Evolutionary conservation across 768 basidiomycete genomes (phyloP).

Genomic region (Tylopilus plumbeoviolaceoides): DNA sequence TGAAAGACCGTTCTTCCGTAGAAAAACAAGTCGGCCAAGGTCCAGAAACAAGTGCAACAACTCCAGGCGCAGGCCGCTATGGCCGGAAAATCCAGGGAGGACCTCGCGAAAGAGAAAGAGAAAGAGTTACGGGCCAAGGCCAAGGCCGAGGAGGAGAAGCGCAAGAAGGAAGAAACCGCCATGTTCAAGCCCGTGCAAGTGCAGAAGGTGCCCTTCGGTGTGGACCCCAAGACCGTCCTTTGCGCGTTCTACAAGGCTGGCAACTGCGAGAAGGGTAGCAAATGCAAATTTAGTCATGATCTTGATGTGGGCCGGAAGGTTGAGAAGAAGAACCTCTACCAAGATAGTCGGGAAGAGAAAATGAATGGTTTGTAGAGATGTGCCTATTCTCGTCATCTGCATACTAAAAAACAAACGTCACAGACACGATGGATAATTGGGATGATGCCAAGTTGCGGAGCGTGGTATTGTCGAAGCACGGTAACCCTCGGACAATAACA

Average conservation of each 20-base stretch:
- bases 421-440: conserved; percentile 98
- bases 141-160: conserved; percentile 77
- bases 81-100: conserved; percentile 76
- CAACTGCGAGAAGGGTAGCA: conserved; percentile 86
- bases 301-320: conserved; percentile 83
- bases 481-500: conserved; percentile 88
- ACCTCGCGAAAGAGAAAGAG: conserved; percentile 83
- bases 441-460: conserved; percentile 88
- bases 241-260: conserved; percentile 94
- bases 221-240: conserved; percentile 92
- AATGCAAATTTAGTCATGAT: conserved; percentile 98
- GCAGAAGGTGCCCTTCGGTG: conserved; percentile 91
- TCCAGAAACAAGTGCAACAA: conserved; percentile 77
- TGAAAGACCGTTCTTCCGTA: conserved; percentile 27
- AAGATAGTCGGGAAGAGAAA: conserved; percentile 82
- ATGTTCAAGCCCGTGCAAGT: conserved; percentile 74
- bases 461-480: conserved; percentile 85
- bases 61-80: conserved; percentile 74
- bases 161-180: conserved; percentile 79
- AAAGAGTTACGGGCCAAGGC: conserved; percentile 71
- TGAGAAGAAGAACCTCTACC: conserved; percentile 94
- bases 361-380: conserved; percentile 48
- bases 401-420: not conserved
- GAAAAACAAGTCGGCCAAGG: conserved; percentile 96
- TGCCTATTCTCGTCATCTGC: not conserved